phyloP scores from a whole-genome alignment of 352 stramenopile genomes.

The Phytopythium sindhum region DNA sequence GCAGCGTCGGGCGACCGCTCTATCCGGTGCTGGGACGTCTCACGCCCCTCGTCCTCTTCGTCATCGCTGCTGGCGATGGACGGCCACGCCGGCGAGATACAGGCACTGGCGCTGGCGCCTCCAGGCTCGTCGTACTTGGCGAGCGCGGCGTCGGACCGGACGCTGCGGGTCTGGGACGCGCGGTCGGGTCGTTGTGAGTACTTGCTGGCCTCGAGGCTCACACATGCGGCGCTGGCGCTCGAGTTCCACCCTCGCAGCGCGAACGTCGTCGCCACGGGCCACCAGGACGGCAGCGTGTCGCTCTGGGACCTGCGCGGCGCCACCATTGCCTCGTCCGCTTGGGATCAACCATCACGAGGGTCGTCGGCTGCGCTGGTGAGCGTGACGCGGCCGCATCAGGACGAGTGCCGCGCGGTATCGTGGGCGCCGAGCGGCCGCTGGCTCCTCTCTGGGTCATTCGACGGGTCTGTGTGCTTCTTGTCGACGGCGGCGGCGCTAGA shows the following conservation, averaged over 20 bases:
- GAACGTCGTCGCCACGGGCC: slow-evolving; percentile 36
- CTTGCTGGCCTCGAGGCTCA: slow-evolving; percentile 29
- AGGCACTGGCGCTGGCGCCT: slow-evolving; percentile 33
- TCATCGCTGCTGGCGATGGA: slow-evolving; percentile 32
- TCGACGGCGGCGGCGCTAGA: slow-evolving; percentile 13
- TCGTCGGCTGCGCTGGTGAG: slow-evolving; percentile 19
- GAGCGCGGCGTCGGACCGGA: slow-evolving; percentile 53
- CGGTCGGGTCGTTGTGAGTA: slow-evolving; percentile 47
- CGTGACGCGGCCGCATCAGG: slow-evolving; percentile 30
- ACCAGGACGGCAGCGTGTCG: slow-evolving; percentile 55
- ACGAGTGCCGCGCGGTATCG: slow-evolving; percentile 58
- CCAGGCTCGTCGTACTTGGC: slow-evolving; percentile 19
- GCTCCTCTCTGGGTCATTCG: slow-evolving; percentile 59
- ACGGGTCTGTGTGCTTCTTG: slow-evolving; percentile 53
- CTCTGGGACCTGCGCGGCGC: slow-evolving; percentile 62
- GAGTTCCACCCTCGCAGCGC: slow-evolving; percentile 37
- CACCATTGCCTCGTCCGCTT: slow-evolving; percentile 8
- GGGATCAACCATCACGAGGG: not conserved
- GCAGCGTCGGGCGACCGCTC: slow-evolving; percentile 37
- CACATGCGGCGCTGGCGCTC: slow-evolving; percentile 37
- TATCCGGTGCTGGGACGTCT: slow-evolving; percentile 62
- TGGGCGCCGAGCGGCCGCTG: slow-evolving; percentile 60
- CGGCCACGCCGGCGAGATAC: slow-evolving; percentile 66
- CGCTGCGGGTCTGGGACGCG: slow-evolving; percentile 66
- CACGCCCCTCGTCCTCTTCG: not conserved